Percentiles rank a stretch among this genome's conserved stretches.
phyloP scores from a whole-genome alignment of 495 filamentous ascomycete genomes.

The Penicillium riverlandense region DNA sequence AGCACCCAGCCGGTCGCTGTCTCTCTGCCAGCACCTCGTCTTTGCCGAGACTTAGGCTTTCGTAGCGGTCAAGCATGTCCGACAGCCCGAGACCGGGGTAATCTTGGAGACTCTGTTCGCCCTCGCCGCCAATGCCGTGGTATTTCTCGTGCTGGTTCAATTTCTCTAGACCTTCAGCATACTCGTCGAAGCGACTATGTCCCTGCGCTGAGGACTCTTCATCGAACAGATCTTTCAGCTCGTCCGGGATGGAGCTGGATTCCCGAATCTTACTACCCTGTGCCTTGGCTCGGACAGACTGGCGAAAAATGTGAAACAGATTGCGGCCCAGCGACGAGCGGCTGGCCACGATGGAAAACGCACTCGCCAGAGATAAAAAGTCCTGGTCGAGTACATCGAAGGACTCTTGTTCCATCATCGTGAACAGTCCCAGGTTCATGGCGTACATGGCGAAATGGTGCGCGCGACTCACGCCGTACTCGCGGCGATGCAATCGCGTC shows the following conservation, averaged over 20 bases:
- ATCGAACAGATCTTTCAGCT: slow-evolving; percentile 33
- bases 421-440: slow-evolving; percentile 38
- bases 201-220: slow-evolving; percentile 16
- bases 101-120: slow-evolving; percentile 13
- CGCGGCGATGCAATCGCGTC: slow-evolving; percentile 23
- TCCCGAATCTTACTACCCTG: slow-evolving; percentile 24
- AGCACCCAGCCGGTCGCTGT: slow-evolving; percentile 3
- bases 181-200: slow-evolving; percentile 23
- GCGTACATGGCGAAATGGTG: slow-evolving; percentile 40
- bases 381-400: slow-evolving; percentile 35
- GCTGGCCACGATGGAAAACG: slow-evolving; percentile 31
- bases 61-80: slow-evolving; percentile 39
- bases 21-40: slow-evolving; percentile 24
- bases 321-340: slow-evolving; percentile 32
- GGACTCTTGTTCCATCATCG: slow-evolving; percentile 21
- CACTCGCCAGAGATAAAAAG: slow-evolving; percentile 30
- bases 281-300: slow-evolving; percentile 25
- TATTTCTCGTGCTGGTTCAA: slow-evolving; percentile 29
- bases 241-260: slow-evolving; percentile 17
- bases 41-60: slow-evolving; percentile 35
- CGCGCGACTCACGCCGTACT: slow-evolving; percentile 32
- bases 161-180: slow-evolving; percentile 32
- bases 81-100: slow-evolving; percentile 22
- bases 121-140: slow-evolving; percentile 17
- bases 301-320: slow-evolving; percentile 36